Conservation (phyloP, 2,329 filamentous ascomycete genomes). For the Arthrobotrys sinensis region DNA sequence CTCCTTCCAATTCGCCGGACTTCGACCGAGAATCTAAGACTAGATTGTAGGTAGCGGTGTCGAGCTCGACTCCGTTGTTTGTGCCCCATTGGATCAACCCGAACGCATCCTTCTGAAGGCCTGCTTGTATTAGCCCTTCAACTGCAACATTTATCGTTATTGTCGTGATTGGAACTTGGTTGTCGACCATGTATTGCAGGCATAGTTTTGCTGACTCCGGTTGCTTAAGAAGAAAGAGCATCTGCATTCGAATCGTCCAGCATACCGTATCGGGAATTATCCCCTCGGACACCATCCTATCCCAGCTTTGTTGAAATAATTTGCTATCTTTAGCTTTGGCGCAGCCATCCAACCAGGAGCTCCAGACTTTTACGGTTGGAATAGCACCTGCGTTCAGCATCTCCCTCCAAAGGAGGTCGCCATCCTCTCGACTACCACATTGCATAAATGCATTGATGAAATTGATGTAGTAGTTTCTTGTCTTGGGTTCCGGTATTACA, state of each 20-base stretch:
- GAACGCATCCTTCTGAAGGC: constrained; percentile 33
- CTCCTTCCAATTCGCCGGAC: constrained; percentile 26
- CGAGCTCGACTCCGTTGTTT: constrained; percentile 23
- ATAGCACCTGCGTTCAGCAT: constrained; percentile 49
- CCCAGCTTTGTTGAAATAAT: constrained; percentile 50
- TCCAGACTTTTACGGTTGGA: constrained; percentile 45
- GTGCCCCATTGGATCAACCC: constrained; percentile 48
- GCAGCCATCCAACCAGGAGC: constrained; percentile 52
- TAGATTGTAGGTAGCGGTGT: constrained; percentile 44
- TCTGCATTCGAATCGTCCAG: constrained; percentile 58
- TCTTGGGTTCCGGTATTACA: constrained; percentile 14
- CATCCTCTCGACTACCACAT: constrained; percentile 41
- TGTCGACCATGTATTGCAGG: constrained; percentile 51
- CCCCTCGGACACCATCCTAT: constrained; percentile 27
- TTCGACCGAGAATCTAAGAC: constrained; percentile 43
- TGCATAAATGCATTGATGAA: constrained; percentile 54
- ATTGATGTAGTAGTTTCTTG: constrained; percentile 40
- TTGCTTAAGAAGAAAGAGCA: constrained; percentile 44
- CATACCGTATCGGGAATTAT: constrained; percentile 48
- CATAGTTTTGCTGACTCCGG: constrained; percentile 37
- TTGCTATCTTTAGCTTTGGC: constrained; percentile 44
- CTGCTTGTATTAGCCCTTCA: constrained; percentile 25
- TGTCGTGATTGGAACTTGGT: constrained; percentile 32
- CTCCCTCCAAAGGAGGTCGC: constrained; percentile 44
- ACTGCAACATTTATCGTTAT: constrained; percentile 44